phyloP scores from a whole-genome alignment of 2,329 filamentous ascomycete species.

The Zymoseptoria brevis region DNA sequence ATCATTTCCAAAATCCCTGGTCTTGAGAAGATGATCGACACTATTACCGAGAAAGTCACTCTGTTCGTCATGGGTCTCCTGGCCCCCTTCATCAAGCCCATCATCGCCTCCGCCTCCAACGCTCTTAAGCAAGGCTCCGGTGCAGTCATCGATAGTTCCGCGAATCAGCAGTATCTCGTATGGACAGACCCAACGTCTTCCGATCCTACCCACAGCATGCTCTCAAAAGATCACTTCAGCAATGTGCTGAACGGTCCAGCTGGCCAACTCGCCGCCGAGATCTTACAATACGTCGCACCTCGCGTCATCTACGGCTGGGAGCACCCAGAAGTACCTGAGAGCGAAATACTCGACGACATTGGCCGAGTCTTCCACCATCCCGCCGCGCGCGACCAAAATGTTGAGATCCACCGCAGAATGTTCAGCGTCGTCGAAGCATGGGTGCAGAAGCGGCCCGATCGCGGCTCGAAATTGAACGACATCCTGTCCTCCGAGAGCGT shows the following conservation, averaged over 20 bases:
- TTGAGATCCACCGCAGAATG: constrained; percentile 83
- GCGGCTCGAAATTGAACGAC: constrained; percentile 59
- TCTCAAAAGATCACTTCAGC: constrained; percentile 46
- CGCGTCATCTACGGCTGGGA: constrained; percentile 91
- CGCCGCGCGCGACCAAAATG: constrained; percentile 62
- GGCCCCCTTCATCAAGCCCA: constrained; percentile 82
- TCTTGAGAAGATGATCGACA: constrained; percentile 80
- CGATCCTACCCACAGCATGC: constrained; percentile 45
- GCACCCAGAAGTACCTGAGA: constrained; percentile 69
- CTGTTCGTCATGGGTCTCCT: constrained; percentile 86
- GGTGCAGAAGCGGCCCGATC: constrained; percentile 62
- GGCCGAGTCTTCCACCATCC: constrained; percentile 86
- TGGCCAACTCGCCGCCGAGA: constrained; percentile 42
- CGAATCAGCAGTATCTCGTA: constrained; percentile 44
- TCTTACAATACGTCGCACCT: constrained; percentile 80
- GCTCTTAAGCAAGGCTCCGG: constrained; percentile 79
- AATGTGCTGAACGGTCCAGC: constrained; percentile 45
- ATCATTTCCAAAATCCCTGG: constrained; percentile 89
- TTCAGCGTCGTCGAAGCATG: constrained; percentile 77
- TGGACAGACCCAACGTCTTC: constrained; percentile 42
- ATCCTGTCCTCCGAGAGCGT: constrained; percentile 80
- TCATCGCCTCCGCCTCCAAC: constrained; percentile 80
- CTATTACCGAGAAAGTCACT: constrained; percentile 86
- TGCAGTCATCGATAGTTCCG: constrained; percentile 50
- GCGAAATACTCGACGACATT: constrained; percentile 77